phyloP scores from a whole-genome alignment of 2,329 filamentous ascomycete genomes.

The Nectriaceae sp. region DNA sequence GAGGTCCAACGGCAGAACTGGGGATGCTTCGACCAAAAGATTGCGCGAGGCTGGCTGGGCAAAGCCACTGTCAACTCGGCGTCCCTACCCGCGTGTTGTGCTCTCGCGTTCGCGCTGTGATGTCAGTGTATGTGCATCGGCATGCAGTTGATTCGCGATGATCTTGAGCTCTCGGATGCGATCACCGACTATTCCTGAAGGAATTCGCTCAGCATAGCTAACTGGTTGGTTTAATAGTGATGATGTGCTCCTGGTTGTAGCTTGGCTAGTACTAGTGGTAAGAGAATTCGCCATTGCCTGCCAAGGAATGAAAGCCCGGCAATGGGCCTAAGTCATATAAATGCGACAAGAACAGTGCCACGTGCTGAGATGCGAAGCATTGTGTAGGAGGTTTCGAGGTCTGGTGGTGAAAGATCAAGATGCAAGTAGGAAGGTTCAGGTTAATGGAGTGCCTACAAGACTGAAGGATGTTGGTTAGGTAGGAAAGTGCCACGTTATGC shows the following conservation, averaged over 20 bases:
- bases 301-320: slow-evolving; percentile 3
- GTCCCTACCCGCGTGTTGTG: slow-evolving; percentile 30
- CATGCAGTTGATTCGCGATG: slow-evolving; percentile 16
- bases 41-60: slow-evolving; percentile 30
- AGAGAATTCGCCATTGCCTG: slow-evolving; percentile 16
- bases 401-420: neutral
- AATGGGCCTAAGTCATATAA: slow-evolving; percentile 5
- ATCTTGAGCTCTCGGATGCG: slow-evolving; percentile 32
- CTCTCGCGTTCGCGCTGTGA: slow-evolving; percentile 25
- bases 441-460: neutral
- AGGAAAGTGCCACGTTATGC: neutral
- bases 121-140: slow-evolving; percentile 5
- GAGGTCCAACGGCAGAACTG: slow-evolving; percentile 19
- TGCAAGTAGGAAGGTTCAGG: neutral
- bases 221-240: slow-evolving; percentile 10
- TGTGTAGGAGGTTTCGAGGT: slow-evolving; percentile 5
- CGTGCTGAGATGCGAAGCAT: slow-evolving; percentile 10
- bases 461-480: neutral
- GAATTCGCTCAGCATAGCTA: slow-evolving; percentile 17
- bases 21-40: slow-evolving; percentile 19
- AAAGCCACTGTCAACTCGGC: slow-evolving; percentile 24
- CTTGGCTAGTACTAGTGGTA: slow-evolving; percentile 6
- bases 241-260: slow-evolving; percentile 6
- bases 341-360: slow-evolving; percentile 11
- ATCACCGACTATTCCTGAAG: slow-evolving; percentile 29